A percentile compares a stretch with the other conserved stretches of the same genome.
phyloP scores from a whole-genome alignment of 2,329 filamentous ascomycete species.

The Fonsecaea multimorphosa region DNA sequence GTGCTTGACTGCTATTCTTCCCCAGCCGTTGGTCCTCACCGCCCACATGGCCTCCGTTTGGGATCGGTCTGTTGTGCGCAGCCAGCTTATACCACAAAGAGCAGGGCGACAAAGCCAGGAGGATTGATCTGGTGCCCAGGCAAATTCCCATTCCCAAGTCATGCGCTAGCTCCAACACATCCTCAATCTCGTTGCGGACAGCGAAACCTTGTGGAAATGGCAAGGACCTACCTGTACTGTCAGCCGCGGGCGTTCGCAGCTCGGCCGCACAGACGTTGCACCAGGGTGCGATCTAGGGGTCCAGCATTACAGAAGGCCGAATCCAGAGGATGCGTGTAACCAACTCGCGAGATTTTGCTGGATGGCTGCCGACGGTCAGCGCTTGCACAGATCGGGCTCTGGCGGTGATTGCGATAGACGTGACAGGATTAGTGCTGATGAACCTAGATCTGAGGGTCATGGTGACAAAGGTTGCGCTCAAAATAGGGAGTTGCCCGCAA shows the following conservation, averaged over 20 bases:
- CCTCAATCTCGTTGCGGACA: constrained; percentile 15
- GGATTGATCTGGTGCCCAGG: background rate
- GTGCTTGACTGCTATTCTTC: background rate
- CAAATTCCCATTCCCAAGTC: constrained; percentile 11
- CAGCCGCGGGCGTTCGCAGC: background rate
- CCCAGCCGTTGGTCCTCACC: background rate
- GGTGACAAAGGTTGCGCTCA: constrained; percentile 16
- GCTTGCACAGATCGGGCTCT: constrained; percentile 21
- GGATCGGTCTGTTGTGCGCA: background rate
- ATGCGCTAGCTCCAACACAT: background rate
- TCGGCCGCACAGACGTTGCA: background rate
- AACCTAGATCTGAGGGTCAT: background rate
- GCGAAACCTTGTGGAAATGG: background rate
- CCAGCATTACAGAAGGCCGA: background rate
- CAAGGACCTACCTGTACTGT: background rate
- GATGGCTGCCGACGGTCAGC: constrained; percentile 16
- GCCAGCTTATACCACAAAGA: background rate
- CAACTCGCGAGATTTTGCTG: background rate
- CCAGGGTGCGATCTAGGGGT: background rate
- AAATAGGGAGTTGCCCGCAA: constrained; percentile 14
- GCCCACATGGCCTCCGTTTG: constrained; percentile 1
- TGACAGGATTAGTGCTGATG: constrained; percentile 20
- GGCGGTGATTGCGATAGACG: constrained; percentile 19
- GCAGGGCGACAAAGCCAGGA: background rate
- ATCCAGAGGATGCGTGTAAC: constrained; percentile 1